Evolutionary conservation across 441 rosid genomes (phyloP).

Genomic region (Erodium moschatum): DNA sequence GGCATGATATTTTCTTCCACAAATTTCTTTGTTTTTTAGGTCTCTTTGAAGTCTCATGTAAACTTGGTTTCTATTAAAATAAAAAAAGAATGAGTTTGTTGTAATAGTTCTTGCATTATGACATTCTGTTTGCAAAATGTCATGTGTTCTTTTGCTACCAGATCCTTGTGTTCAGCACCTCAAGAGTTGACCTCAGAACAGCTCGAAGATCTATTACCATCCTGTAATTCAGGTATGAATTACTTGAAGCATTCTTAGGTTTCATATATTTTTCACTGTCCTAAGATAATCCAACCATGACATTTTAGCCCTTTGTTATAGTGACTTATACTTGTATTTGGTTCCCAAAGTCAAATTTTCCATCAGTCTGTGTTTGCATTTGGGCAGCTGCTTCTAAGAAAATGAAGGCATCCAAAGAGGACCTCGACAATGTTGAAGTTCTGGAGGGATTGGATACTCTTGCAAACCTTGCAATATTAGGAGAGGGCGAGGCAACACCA

Average conservation of each 20-base stretch:
- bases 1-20: neutral
- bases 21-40: neutral
- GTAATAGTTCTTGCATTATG: neutral
- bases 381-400: constrained; percentile 43
- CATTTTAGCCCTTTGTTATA: neutral
- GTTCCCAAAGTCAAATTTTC: constrained; percentile 15
- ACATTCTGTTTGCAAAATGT: neutral
- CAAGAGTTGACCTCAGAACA: constrained; percentile 48
- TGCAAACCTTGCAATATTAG: constrained; percentile 40
- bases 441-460: constrained; percentile 49
- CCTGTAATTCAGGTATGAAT: constrained; percentile 44
- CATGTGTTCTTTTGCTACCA: constrained; percentile 26
- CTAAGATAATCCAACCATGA: neutral
- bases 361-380: constrained; percentile 13
- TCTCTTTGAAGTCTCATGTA: neutral
- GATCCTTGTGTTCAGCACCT: constrained; percentile 52
- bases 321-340: constrained; percentile 5
- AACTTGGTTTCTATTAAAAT: neutral
- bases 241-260: constrained; percentile 10
- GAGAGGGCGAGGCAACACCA: constrained; percentile 30
- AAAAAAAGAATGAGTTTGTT: too few species aligned
- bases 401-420: constrained; percentile 46
- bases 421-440: constrained; percentile 36
- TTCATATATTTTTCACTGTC: neutral
- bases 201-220: constrained; percentile 49